Conservation (phyloP, 108 stramenopile species). For the Bacterosira constricta region DNA sequence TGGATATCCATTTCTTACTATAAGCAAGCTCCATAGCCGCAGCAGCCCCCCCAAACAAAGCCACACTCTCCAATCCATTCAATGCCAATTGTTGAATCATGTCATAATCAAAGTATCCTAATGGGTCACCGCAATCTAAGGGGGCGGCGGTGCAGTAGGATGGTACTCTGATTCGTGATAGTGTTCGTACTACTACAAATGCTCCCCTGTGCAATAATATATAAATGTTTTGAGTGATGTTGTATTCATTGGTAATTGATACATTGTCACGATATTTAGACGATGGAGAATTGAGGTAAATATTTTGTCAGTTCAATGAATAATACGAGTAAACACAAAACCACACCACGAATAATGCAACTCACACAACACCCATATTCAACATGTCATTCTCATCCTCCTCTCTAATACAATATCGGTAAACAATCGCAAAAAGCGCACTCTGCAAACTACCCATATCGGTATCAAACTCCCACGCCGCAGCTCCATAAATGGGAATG, state of each 20-base stretch:
- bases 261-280: too few relatives aligned
- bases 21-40: slow-evolving; percentile 67
- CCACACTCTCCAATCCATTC: slow-evolving; percentile 67
- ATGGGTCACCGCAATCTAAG: slow-evolving; percentile 69
- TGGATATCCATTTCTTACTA: slow-evolving; percentile 48
- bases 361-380: slow-evolving; percentile 71
- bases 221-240: too few relatives aligned
- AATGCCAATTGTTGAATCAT: slow-evolving; percentile 60
- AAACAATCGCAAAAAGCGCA: slow-evolving; percentile 83
- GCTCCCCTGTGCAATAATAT: too few relatives aligned
- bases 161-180: slow-evolving; percentile 58
- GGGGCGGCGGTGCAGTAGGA: slow-evolving; percentile 64
- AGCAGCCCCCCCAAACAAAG: slow-evolving; percentile 74
- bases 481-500: slow-evolving; percentile 42
- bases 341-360: too few relatives aligned
- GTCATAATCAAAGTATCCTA: slow-evolving; percentile 79
- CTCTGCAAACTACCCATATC: slow-evolving; percentile 69
- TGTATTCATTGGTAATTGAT: too few relatives aligned
- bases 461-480: slow-evolving; percentile 82
- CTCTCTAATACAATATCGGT: slow-evolving; percentile 71
- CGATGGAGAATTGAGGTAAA: too few relatives aligned
- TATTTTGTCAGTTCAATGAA: too few relatives aligned
- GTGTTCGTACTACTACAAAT: slow-evolving; percentile 73
- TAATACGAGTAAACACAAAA: too few relatives aligned
- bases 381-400: slow-evolving; percentile 74